A percentile compares a stretch with the other conserved stretches of the same genome.
These are phyloP conservation scores for Leonotis leonurus DNA, from an alignment of 257 asterid genomes.

Conservation along the genomic window DNA sequence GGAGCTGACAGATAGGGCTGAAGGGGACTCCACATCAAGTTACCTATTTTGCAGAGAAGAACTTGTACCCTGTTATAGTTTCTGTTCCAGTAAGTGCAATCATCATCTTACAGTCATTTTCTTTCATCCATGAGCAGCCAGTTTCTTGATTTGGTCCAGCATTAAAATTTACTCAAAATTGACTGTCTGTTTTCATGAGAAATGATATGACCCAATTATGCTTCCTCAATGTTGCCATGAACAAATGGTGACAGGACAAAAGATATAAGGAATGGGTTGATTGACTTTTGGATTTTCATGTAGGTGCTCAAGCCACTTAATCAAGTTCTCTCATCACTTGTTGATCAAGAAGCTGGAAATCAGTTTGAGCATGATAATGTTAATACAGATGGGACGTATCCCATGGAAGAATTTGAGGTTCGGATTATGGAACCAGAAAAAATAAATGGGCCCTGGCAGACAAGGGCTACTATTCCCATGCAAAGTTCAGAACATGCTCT, in stretches of 20 bases:
- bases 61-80: conserved; percentile 81
- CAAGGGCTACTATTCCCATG: conserved; percentile 80
- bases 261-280: conserved; percentile 5
- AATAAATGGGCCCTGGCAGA: conserved; percentile 84
- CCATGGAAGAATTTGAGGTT: conserved; percentile 88
- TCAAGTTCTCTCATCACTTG: conserved; percentile 83
- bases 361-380: conserved; percentile 68
- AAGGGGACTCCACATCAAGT: conserved; percentile 99
- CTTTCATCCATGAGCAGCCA: neutral
- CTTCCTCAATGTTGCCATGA: conserved; percentile 10
- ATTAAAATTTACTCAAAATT: neutral
- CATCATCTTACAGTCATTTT: conserved; percentile 2
- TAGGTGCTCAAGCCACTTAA: conserved; percentile 81
- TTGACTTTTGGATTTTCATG: conserved; percentile 13
- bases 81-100: conserved; percentile 74
- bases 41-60: conserved; percentile 89
- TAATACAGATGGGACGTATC: conserved; percentile 73
- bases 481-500: conserved; percentile 95
- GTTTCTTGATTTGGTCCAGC: neutral
- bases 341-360: conserved; percentile 92
- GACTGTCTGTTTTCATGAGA: conserved; percentile 7
- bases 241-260: neutral
- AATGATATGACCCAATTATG: neutral
- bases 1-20: conserved; percentile 56
- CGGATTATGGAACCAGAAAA: conserved; percentile 92